Evolutionary conservation across 768 basidiomycete species (phyloP).

Genomic region (Boletus pseudopeckii): DNA sequence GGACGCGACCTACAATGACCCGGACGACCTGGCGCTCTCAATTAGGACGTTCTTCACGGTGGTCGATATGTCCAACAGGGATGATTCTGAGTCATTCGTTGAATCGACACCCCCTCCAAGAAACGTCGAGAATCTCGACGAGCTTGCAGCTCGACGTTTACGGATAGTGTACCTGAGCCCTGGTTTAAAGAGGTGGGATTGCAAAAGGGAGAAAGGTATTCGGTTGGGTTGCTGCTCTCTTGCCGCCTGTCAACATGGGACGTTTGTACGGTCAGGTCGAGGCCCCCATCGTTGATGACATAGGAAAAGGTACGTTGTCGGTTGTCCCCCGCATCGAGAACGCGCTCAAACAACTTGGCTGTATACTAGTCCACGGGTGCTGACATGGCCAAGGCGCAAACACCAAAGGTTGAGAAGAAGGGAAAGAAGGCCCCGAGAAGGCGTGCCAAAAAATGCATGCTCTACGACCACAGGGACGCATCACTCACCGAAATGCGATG

Average conservation of each 20-base stretch:
- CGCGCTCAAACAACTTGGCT: background rate
- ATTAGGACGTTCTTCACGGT: background rate
- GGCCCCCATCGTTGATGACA: slow-evolving; percentile 52
- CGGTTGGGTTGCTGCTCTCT: slow-evolving; percentile 35
- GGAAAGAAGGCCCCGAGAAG: slow-evolving; percentile 98
- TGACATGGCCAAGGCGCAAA: slow-evolving; percentile 98
- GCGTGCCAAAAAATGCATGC: slow-evolving; percentile 92
- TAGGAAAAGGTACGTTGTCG: slow-evolving; percentile 60
- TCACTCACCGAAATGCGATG: background rate
- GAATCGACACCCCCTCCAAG: slow-evolving; percentile 36
- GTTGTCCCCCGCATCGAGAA: slow-evolving; percentile 3
- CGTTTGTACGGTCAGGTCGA: slow-evolving; percentile 3
- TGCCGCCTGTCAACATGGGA: background rate
- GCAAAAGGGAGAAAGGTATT: slow-evolving; percentile 41
- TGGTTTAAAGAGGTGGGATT: slow-evolving; percentile 29
- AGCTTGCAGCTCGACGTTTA: slow-evolving; percentile 66
- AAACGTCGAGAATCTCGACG: slow-evolving; percentile 57
- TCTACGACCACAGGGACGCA: slow-evolving; percentile 88
- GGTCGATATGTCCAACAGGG: background rate
- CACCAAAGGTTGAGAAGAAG: slow-evolving; percentile 97
- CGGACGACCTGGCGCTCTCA: too few relatives aligned
- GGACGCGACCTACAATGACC: too few relatives aligned
- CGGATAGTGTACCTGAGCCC: slow-evolving; percentile 54
- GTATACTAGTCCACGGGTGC: slow-evolving; percentile 84
- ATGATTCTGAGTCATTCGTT: background rate